Evolutionary conservation across 441 rosid species (phyloP), one percentile per base, ranked within the genome.

Genomic region (Populus tomentosa): DNA sequence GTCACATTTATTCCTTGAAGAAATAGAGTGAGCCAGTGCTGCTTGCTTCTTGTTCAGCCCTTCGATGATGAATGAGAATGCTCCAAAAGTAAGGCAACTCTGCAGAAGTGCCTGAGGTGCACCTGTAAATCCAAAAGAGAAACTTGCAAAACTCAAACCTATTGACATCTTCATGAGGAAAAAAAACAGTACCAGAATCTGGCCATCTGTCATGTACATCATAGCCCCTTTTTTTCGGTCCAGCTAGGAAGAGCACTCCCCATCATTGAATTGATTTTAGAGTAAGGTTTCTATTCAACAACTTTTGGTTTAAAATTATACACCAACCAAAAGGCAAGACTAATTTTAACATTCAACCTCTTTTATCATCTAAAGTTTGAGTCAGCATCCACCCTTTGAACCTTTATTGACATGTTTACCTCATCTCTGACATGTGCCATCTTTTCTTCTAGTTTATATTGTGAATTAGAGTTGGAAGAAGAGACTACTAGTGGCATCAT

Each of bases 41-140:
- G 92, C 85, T 82, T 90, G 95, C 82, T 88, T 89, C 85, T 87
- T 91, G 91, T 91, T 95, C 62, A 94, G 84, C 77, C 93, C 91
- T 78, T 94, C 98, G 0, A 91, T 76, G 71, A 95, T 82, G 69
- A 88, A 92, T 2, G 99, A 94, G 82, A 92, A 93, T 67, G 93
- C 97, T 75, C 97, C 99, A 76, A 92, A 89, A 20, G 97, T 88
- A 28, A 95, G 79, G 84, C 99, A 95, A 77, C 90, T 92, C 75
- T 89, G 95, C 32, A 92, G 77, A 80, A 95, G 91, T 71, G 91
- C 89, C 83, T 84, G 94, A 9, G 97, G 98, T 69, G 95, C 85
- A 76, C 98, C 98, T 92, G 87, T 82, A 86, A 67, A 74, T 61
- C 23, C 73, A 50, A 4, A 32, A 36, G 28, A 24, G 40, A 63